phyloP scores from a whole-genome alignment of 495 filamentous ascomycete genomes.

The Wilcoxina mikolae region DNA sequence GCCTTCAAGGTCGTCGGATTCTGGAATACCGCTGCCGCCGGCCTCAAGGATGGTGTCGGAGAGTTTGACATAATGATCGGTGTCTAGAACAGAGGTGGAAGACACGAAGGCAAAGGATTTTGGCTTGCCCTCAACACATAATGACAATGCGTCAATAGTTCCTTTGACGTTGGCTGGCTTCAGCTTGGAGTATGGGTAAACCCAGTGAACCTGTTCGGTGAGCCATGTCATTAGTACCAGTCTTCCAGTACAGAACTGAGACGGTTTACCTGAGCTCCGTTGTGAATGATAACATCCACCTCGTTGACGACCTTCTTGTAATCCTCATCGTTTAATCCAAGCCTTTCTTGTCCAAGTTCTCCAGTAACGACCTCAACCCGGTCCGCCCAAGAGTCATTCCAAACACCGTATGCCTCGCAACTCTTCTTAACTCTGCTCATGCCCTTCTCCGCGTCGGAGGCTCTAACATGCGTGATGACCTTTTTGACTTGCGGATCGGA shows the following conservation, averaged over 20 bases:
- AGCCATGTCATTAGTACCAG: background rate
- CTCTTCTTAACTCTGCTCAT: constrained; percentile 40
- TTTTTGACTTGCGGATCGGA: constrained; percentile 38
- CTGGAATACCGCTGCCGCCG: constrained; percentile 42
- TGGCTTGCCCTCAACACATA: constrained; percentile 61
- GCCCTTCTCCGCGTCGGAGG: constrained; percentile 37
- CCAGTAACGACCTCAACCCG: constrained; percentile 54
- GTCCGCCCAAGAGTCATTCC: constrained; percentile 53
- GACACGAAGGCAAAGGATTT: constrained; percentile 75
- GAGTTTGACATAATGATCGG: constrained; percentile 58
- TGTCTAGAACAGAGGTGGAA: constrained; percentile 74
- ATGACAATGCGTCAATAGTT: constrained; percentile 59
- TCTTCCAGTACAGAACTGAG: background rate
- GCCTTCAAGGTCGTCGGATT: constrained; percentile 52
- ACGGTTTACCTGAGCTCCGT: constrained; percentile 54
- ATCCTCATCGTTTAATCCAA: constrained; percentile 48
- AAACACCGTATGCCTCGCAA: constrained; percentile 62
- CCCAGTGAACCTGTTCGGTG: constrained; percentile 72
- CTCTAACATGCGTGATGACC: constrained; percentile 68
- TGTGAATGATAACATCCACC: constrained; percentile 75
- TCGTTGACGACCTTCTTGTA: constrained; percentile 51
- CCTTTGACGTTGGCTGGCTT: constrained; percentile 64
- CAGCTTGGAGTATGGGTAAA: constrained; percentile 63
- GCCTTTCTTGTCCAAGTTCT: constrained; percentile 51
- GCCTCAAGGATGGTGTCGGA: constrained; percentile 44